Evolutionary conservation across 116 monocot species (phyloP).

Genomic region (Posidonia oceanica): DNA sequence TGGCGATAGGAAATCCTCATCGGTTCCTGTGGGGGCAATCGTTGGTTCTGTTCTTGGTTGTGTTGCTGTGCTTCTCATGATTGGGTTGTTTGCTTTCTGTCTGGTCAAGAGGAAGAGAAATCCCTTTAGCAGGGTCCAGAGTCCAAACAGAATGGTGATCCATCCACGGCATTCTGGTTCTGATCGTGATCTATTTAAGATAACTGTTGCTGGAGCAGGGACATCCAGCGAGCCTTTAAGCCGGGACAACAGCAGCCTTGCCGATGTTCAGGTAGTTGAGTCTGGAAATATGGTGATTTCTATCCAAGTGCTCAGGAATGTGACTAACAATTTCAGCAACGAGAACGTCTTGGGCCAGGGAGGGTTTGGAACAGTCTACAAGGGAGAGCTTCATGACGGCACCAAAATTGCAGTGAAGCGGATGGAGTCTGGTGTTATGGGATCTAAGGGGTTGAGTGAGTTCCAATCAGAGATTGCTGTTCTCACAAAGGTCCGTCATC

Average conservation of each 20-base stretch:
- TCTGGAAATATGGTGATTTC: constrained; percentile 65
- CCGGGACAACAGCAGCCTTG: constrained; percentile 20
- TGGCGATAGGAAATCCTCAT: constrained; percentile 12
- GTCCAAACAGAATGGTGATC: constrained; percentile 68
- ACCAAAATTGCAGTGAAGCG: constrained; percentile 72
- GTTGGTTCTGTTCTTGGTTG: constrained; percentile 50
- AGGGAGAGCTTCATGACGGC: constrained; percentile 64
- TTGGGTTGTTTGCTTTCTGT: constrained; percentile 28
- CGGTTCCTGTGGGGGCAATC: constrained; percentile 22
- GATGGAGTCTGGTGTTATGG: constrained; percentile 64
- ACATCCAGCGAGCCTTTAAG: constrained; percentile 38
- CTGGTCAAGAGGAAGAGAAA: constrained; percentile 43
- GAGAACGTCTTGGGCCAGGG: constrained; percentile 56
- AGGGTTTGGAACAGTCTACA: constrained; percentile 72
- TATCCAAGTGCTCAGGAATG: constrained; percentile 50
- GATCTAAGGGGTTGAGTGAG: constrained; percentile 44
- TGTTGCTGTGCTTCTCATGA: constrained; percentile 16
- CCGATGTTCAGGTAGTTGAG: constrained; percentile 47
- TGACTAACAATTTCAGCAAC: constrained; percentile 54
- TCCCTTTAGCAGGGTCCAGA: constrained; percentile 43
- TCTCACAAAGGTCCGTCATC: constrained; percentile 62
- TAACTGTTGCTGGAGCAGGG: constrained; percentile 42
- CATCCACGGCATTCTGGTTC: constrained; percentile 80
- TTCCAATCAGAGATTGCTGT: constrained; percentile 70
- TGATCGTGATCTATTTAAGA: constrained; percentile 63